Base-by-base conservation (phyloP, 2,329 filamentous ascomycete genomes). In the Elsinoe arachidis region DNA sequence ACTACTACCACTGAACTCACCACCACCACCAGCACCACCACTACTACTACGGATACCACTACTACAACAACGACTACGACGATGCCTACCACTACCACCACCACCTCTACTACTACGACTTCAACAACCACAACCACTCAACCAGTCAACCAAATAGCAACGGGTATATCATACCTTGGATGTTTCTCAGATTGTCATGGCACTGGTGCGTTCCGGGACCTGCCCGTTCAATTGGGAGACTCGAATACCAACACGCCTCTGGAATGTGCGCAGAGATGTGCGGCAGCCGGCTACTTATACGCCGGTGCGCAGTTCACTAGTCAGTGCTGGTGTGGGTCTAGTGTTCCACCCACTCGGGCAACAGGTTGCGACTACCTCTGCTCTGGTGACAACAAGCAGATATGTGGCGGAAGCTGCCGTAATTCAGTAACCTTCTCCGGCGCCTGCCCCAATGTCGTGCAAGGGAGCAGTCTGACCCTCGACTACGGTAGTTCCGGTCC, bases 161-260 rank as follows among this genome's bases (percentile, higher is more conserved):
- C 43, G 11, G 43, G 43, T 47, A 23, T 47, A 47, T 47, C 43
- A 47, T 47, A 47, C 19, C 7, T 47, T 23, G 43, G 43, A 47
- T 47, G 43, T 30, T 47, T 26, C 26, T 7, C 21, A 19, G 43
- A 47, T 47, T 47, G 43, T 23, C 10, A 33, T 47, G 43, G 43
- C 19, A 5, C 17, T 26, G 37, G 37, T 7, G 2, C 19, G 14
- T 15, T 21, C 43, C 43, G 43, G 9, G 21, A 17, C 17, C 43
- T 47, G 5, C 43, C 43, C 43, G 9, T 5, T 26, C 43, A 47
- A 30, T 2, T 47, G 19, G 4, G 7, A 30, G n/a, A 47, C 19
- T 47, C 43, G 43, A 30, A 14, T 47, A 47, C 43, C 43, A 47
- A 47, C 43, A 47, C 43, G 19, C 43, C 43, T 47, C 21, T 47